These are phyloP conservation scores for Urtica urens DNA, from an alignment of 306 rosid genomes.

Conservation along the genomic window DNA sequence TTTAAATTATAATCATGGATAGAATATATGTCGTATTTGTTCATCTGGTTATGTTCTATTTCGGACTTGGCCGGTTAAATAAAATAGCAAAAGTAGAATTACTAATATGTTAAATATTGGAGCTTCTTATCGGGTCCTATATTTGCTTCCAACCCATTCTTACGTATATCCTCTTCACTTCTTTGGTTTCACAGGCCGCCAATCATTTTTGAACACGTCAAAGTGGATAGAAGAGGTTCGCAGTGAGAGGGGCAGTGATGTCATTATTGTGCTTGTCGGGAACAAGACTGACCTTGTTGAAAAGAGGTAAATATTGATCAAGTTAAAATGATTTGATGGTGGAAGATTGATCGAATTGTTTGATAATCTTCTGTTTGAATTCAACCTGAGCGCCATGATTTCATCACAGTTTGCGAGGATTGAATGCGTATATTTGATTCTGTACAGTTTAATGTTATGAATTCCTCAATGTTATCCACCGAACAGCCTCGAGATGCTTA, in stretches of 20 bases:
- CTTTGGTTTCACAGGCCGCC: constrained; percentile 34
- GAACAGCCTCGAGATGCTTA: no score
- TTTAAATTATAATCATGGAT: neutral
- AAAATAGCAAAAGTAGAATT: no score
- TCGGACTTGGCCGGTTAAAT: no score
- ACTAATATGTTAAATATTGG: no score
- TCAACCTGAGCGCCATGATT: neutral
- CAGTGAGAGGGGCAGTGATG: constrained; percentile 78
- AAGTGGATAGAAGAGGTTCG: constrained; percentile 93
- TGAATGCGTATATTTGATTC: no score
- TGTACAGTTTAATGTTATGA: no score
- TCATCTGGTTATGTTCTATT: no score
- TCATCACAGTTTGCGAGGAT: no score
- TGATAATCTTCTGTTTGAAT: neutral
- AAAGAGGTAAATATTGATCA: constrained; percentile 48
- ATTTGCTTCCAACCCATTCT: no score
- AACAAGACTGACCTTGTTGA: constrained; percentile 90
- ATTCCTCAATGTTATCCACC: no score
- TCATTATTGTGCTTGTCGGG: constrained; percentile 74
- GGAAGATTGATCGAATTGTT: neutral
- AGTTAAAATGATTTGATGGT: neutral
- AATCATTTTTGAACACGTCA: constrained; percentile 61
- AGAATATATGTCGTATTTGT: no score
- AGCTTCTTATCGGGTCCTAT: no score
- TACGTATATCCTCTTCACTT: neutral